Base-by-base conservation (phyloP, 495 filamentous ascomycete species). In the Neurospora sp. region DNA sequence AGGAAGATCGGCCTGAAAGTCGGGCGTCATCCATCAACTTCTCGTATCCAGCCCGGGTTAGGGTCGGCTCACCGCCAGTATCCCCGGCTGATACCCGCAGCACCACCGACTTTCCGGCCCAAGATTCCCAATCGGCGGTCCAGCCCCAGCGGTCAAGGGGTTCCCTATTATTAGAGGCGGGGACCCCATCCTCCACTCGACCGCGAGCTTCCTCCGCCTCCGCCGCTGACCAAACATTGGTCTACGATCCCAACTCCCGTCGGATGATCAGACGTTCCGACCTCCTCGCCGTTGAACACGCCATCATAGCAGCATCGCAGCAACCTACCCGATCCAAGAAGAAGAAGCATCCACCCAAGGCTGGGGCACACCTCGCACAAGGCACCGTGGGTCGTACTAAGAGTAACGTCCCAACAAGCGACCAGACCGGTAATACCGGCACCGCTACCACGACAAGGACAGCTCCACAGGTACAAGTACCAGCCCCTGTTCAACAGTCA, bases 21-120 rank as follows among this genome's bases (percentile, higher is more conserved):
- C 84, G 88, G 76, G 88, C 84, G 16, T 85, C 83, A 54, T 94
- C 92, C 4, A 85, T 95, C 76, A 97, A 97, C 81, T 96, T 96
- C 77, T 97, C 94, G 8, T 93, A 94, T 46, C 94, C 94, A 4
- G 90, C 76, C 3, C 69, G 81, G 35, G 41, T 71, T 42, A 79
- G 77, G 37, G 73, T 79, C 37, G 76, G 80, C n/a, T 84, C 84
- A 10, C 78, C 80, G 39, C 81, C 84, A 4, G 75, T 72, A 72
- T 70, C 75, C 11, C 74, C 75, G 3, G 40, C 54, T 8, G 76
- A 78, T 11, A 38, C 31, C 23, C 69, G 62, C 35, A 39, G 35
- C 35, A 44, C 71, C 18, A 35, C 39, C 8, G 72, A 73, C 18
- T 41, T 69, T 46, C 54, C 73, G 40, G 12, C 70, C 18, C 39